Evolutionary conservation across 257 asterid genomes (phyloP), one percentile per base, ranked within the genome.

Genomic region (Petunia secreta): DNA sequence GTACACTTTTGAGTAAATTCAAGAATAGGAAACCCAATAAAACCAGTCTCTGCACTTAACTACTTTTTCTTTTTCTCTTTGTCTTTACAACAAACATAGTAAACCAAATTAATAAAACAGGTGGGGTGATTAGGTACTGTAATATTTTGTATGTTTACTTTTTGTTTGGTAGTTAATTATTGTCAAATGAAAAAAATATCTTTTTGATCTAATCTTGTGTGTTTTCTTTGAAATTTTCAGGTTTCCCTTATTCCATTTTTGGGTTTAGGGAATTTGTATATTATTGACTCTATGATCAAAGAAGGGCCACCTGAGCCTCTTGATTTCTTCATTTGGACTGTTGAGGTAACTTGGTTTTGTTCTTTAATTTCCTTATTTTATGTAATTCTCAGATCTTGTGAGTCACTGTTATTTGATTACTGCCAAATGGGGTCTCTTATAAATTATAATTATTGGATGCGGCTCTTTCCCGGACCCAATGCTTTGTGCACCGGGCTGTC

Each of bases 311-410:
- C 98, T 34, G 98, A 93, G 90, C 95, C 98, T 36, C 92, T 93
- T 83, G 95, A 93, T 91, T 93, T 93, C 90, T 93, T 93, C 75
- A 91, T 93, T 76, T 93, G 98, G 98, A 93, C 98, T 76, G 94
- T 91, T 85, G 97, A 91, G 97, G 98, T 93, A 88, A 25, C 50
- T 67, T 80, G 43, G 38, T 39, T 75, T 63, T 25, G 4, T 59
- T 13, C 63, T 65, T 34, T 1, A 14, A 63, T 43, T 71, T 16
- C 1, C 55, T 57, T 13, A 63, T 50, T 77, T 55, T 80, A 10
- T 65, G 1, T 58, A 25, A 9, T 65, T 75, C n/a, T 60, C 69
- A 39, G 87, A 75, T 85, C 85, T 82, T 62, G 82, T 6, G 25
- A 10, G 55, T 40, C 4, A 46, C 75, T 38, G n/a, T 16, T 55